A percentile compares a stretch with the other conserved stretches of the same genome.
Conservation (phyloP, 2,329 filamentous ascomycete genomes). For the Onygena corvina region DNA sequence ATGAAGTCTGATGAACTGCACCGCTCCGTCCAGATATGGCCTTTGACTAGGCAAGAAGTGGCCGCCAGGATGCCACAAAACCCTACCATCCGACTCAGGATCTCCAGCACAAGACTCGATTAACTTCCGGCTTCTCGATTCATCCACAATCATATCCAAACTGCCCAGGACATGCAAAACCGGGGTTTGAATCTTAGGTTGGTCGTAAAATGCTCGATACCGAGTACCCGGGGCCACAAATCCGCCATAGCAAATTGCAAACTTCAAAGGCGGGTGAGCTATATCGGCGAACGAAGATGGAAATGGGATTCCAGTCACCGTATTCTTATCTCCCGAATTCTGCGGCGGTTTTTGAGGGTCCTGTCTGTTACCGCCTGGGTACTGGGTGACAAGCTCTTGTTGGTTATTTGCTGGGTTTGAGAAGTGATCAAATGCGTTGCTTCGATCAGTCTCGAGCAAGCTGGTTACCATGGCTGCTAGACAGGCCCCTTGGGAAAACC, state of each 20-base stretch:
- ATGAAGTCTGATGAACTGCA: slow-evolving; percentile 54
- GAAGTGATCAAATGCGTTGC: slow-evolving; percentile 39
- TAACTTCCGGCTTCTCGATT: slow-evolving; percentile 55
- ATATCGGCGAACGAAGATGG: slow-evolving; percentile 38
- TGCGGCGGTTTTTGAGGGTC: slow-evolving; percentile 1
- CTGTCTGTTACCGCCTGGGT: neutral
- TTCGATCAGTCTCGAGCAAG: slow-evolving; percentile 49
- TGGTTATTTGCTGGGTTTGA: slow-evolving; percentile 16
- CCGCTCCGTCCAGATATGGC: slow-evolving; percentile 65
- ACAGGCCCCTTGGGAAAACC: slow-evolving; percentile 71
- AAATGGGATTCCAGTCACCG: slow-evolving; percentile 39
- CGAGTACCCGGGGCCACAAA: slow-evolving; percentile 53
- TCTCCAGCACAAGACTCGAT: slow-evolving; percentile 51
- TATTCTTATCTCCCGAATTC: neutral
- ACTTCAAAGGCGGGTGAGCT: slow-evolving; percentile 49
- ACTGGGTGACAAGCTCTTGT: neutral
- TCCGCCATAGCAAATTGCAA: slow-evolving; percentile 65
- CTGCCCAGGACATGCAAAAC: slow-evolving; percentile 71
- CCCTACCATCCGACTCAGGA: slow-evolving; percentile 40
- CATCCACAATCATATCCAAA: slow-evolving; percentile 79
- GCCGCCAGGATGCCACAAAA: slow-evolving; percentile 69
- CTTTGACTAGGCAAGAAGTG: slow-evolving; percentile 79
- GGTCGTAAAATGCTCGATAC: slow-evolving; percentile 58
- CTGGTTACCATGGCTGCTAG: slow-evolving; percentile 60
- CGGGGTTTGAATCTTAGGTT: slow-evolving; percentile 60